These are phyloP conservation scores for Cytidiella melzeri DNA, from an alignment of 768 basidiomycete genomes.

Conservation along the genomic window DNA sequence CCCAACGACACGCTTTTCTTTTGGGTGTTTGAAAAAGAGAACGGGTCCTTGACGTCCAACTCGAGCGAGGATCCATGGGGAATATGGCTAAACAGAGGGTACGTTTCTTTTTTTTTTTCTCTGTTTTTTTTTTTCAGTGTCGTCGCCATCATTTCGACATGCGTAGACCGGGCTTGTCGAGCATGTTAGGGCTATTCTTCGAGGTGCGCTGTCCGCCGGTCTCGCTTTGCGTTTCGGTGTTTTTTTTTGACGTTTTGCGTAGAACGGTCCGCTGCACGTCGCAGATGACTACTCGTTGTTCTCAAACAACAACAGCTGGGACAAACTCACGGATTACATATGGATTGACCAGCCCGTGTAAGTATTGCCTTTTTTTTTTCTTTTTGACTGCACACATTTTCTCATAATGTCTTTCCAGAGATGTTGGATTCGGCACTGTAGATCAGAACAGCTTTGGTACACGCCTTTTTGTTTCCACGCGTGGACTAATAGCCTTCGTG, in stretches of 20 bases:
- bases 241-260: neutral
- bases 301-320: slow-evolving; percentile 53
- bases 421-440: slow-evolving; percentile 58
- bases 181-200: slow-evolving; percentile 56
- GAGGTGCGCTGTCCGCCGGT: slow-evolving; percentile 28
- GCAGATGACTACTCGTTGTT: slow-evolving; percentile 42
- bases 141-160: neutral
- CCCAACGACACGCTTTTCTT: slow-evolving; percentile 36
- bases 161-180: slow-evolving; percentile 65
- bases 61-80: slow-evolving; percentile 29
- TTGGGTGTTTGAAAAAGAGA: slow-evolving; percentile 32
- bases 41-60: slow-evolving; percentile 30
- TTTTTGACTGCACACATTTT: too few species aligned
- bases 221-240: neutral
- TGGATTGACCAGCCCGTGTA: slow-evolving; percentile 76
- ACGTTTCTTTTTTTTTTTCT: slow-evolving; percentile 3
- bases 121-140: neutral
- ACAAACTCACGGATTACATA: slow-evolving; percentile 56
- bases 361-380: too few species aligned
- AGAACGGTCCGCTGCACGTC: slow-evolving; percentile 64
- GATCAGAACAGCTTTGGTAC: slow-evolving; percentile 55
- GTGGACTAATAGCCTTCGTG: neutral
- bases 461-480: slow-evolving; percentile 12
- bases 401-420: too few species aligned
- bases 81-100: slow-evolving; percentile 35